Conservation (phyloP, 345 rosid species). For the Theobroma cacao region DNA sequence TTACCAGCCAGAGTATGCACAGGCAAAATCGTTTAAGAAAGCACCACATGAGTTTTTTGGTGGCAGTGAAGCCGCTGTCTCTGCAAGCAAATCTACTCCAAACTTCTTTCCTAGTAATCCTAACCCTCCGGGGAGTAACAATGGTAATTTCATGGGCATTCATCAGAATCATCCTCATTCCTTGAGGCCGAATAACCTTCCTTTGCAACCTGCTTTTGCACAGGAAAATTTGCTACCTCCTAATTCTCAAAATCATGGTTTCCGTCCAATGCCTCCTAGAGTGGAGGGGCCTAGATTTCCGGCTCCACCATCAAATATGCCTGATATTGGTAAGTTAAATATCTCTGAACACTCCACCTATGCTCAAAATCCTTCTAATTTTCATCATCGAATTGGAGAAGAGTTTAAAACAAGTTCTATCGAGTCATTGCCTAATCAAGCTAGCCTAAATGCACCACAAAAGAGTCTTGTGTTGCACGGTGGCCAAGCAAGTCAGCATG, state of each 20-base stretch:
- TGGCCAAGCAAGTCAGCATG: conserved; percentile 28
- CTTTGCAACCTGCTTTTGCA: conserved; percentile 37
- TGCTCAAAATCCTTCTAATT: conserved; percentile 37
- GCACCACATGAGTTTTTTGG: conserved; percentile 78
- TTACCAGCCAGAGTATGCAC: conserved; percentile 34
- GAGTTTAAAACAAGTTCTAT: conserved; percentile 35
- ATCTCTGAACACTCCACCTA: conserved; percentile 36
- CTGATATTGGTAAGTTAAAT: conserved; percentile 49
- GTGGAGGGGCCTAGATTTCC: conserved; percentile 39
- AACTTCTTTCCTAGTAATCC: conserved; percentile 37
- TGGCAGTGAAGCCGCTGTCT: conserved; percentile 38
- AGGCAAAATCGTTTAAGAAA: conserved; percentile 60
- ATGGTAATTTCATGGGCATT: conserved; percentile 30
- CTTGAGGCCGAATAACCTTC: conserved; percentile 35
- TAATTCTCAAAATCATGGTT: conserved; percentile 34
- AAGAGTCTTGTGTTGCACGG: conserved; percentile 22
- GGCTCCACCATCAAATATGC: conserved; percentile 31
- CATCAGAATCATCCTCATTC: conserved; percentile 38
- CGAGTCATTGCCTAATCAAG: conserved; percentile 24
- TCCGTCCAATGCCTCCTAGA: conserved; percentile 41
- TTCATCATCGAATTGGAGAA: conserved; percentile 36
- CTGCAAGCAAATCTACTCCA: conserved; percentile 34
- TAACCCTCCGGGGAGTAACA: conserved; percentile 33
- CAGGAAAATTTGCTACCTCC: conserved; percentile 34
- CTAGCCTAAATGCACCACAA: conserved; percentile 29